Evolutionary conservation across 106 monocot species (phyloP).

Genomic region (Phalaenopsis equestris): DNA sequence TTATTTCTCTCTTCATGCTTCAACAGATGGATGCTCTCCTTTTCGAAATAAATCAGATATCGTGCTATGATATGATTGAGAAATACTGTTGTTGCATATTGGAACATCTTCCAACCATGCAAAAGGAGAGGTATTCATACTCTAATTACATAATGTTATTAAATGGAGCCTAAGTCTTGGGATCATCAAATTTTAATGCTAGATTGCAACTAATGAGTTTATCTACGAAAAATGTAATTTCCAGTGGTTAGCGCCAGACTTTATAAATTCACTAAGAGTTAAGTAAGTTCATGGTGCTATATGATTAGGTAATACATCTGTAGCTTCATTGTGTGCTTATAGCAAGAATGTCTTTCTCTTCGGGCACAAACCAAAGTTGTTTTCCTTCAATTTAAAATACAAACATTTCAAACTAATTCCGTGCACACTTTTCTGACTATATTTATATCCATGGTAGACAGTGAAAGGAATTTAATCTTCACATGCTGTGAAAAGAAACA

Average conservation of each 20-base stretch:
- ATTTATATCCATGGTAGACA: neutral
- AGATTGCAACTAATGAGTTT: neutral
- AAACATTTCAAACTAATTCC: neutral
- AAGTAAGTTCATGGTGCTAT: neutral
- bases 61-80: conserved; percentile 64
- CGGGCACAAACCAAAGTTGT: neutral
- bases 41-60: conserved; percentile 32
- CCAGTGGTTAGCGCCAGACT: neutral
- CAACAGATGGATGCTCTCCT: conserved; percentile 48
- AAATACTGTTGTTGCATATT: conserved; percentile 26
- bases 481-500: neutral
- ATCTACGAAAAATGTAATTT: neutral
- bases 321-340: neutral
- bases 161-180: neutral
- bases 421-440: neutral
- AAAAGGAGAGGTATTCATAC: conserved; percentile 43
- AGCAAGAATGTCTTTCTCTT: neutral
- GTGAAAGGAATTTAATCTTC: neutral
- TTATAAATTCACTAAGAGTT: neutral
- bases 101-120: conserved; percentile 30
- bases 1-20: conserved; percentile 4
- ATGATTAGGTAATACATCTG: neutral
- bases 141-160: neutral
- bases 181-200: neutral
- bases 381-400: neutral